Conservation (phyloP, 2,329 filamentous ascomycete species). For the Epichloe elymi region DNA sequence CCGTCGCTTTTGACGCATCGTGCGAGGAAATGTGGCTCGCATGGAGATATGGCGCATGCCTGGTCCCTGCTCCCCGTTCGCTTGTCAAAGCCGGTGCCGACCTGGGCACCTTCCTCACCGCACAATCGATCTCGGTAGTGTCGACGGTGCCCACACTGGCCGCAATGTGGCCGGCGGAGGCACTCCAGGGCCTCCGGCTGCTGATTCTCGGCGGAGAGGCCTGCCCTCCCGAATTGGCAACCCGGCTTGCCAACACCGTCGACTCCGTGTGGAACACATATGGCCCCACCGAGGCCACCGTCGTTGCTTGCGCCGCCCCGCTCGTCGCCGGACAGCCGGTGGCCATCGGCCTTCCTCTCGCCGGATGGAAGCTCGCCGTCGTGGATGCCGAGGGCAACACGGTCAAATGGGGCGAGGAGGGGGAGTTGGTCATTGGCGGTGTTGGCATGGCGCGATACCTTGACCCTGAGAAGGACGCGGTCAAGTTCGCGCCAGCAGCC, state of each 20-base stretch:
- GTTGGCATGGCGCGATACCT: constrained; percentile 13
- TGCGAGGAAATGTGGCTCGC: constrained; percentile 14
- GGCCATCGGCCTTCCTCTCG: constrained; percentile 11
- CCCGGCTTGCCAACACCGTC: constrained; percentile 8
- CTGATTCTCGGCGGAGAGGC: constrained; percentile 14
- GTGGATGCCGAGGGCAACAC: constrained; percentile 28
- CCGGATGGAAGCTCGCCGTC: constrained; percentile 12
- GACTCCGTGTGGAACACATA: constrained; percentile 13
- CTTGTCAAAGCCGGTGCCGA: constrained; percentile 12
- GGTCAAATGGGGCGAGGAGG: constrained; percentile 20
- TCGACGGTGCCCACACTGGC: constrained; percentile 13
- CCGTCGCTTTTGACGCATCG: constrained; percentile 12
- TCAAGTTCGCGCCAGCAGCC: constrained; percentile 9
- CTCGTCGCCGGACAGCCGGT: constrained; percentile 9
- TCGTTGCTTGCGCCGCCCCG: constrained; percentile 11
- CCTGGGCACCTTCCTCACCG: constrained; percentile 9
- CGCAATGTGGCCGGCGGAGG: constrained; percentile 11
- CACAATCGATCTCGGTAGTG: constrained; percentile 11
- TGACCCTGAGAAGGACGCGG: constrained; percentile 9
- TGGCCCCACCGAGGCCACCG: constrained; percentile 14
- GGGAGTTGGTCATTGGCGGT: constrained; percentile 14
- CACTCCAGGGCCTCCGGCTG: constrained; percentile 9
- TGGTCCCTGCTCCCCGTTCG: constrained; percentile 11
- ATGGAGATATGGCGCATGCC: constrained; percentile 11
- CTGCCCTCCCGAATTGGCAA: constrained; percentile 10